Conservation (phyloP, 2,329 filamentous ascomycete genomes). For the Aureobasidium sp. region DNA sequence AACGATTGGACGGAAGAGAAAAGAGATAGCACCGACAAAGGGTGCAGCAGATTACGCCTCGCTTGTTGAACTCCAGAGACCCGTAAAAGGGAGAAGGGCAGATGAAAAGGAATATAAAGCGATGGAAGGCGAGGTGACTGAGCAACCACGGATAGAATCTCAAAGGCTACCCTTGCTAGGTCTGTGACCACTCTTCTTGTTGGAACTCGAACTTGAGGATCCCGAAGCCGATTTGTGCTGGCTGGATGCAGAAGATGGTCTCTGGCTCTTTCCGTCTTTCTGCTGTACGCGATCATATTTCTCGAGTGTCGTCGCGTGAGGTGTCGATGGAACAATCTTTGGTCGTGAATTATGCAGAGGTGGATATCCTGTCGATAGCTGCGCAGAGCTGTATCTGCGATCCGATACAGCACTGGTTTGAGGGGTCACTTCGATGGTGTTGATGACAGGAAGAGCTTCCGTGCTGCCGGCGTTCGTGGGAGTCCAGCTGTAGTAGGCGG, state of each 20-base stretch:
- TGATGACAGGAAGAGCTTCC: background rate
- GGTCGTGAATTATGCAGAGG: background rate
- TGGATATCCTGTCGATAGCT: background rate
- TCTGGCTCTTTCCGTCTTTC: background rate
- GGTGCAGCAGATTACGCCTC: constrained; percentile 4
- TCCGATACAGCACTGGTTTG: background rate
- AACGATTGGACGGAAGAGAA: background rate
- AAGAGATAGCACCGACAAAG: background rate
- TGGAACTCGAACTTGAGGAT: background rate
- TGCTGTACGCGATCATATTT: background rate
- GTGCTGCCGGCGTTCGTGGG: background rate
- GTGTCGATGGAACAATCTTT: constrained; percentile 1
- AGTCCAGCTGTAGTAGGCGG: constrained; percentile 5
- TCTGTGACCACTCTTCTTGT: background rate
- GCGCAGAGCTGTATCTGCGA: background rate
- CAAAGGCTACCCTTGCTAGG: background rate
- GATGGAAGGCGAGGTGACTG: no score
- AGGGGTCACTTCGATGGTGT: background rate
- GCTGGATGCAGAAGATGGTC: background rate
- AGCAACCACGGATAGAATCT: background rate
- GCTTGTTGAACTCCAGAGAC: background rate
- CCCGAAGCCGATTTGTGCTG: background rate
- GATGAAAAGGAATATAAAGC: background rate
- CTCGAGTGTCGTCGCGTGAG: constrained; percentile 1
- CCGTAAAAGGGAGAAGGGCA: background rate